phyloP scores from a whole-genome alignment of 2,329 filamentous ascomycete genomes.

The Epicoccum nigrum region DNA sequence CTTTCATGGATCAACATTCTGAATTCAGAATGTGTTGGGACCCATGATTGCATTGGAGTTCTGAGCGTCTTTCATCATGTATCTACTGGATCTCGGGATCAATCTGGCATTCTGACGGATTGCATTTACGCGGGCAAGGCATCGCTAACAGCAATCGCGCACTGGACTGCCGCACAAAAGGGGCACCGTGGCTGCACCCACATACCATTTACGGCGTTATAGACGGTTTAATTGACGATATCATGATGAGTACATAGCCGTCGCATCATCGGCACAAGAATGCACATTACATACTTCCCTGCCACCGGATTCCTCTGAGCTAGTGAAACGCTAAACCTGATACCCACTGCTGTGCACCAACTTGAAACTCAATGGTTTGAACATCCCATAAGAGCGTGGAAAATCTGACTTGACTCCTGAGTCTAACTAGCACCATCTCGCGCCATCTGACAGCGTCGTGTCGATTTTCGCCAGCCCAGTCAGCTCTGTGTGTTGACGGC shows the following conservation, averaged over 20 bases:
- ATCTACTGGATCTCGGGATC: conserved; percentile 24
- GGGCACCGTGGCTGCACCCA: conserved; percentile 11
- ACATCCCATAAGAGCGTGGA: background rate
- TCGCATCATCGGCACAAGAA: conserved; percentile 19
- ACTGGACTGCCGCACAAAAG: conserved; percentile 20
- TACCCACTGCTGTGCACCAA: conserved; percentile 1
- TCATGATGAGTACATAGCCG: conserved; percentile 22
- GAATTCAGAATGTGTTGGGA: conserved; percentile 20
- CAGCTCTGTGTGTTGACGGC: background rate
- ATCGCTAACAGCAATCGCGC: conserved; percentile 9
- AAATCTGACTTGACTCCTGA: background rate
- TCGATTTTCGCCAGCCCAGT: background rate
- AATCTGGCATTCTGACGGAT: conserved; percentile 19
- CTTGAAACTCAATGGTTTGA: conserved; percentile 7
- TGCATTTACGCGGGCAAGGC: conserved; percentile 21
- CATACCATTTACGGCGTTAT: conserved; percentile 16
- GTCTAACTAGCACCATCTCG: background rate
- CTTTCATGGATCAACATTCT: conserved; percentile 28
- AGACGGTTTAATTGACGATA: conserved; percentile 19
- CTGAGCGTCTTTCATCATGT: conserved; percentile 34
- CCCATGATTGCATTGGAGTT: conserved; percentile 30
- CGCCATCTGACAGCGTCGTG: background rate
- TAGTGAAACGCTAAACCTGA: background rate
- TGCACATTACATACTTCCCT: conserved; percentile 15
- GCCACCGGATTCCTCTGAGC: background rate